Base-by-base conservation (phyloP, 139 green algal genomes). In the Chlamydomonas sphaeroides region DNA sequence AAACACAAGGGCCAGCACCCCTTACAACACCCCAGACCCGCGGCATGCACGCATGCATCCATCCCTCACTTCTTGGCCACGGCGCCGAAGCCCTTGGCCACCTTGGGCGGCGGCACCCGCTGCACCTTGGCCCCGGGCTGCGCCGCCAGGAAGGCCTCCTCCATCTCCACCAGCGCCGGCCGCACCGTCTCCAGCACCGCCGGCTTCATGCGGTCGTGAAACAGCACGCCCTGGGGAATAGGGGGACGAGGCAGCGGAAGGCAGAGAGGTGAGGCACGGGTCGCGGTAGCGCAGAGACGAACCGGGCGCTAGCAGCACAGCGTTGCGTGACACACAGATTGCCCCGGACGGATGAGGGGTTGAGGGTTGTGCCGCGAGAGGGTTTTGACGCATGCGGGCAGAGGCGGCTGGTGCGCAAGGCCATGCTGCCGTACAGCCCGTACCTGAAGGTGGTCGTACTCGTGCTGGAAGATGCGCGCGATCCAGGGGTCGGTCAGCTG, bases 401-500 rank as follows among this genome's bases (percentile, higher is more conserved):
- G n/a, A n/a, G n/a, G n/a, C n/a, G n/a, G n/a, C n/a, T n/a, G n/a
- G n/a, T n/a, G n/a, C n/a, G n/a, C 32, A 36, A 36, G 63, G 53
- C 8, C 66, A 48, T n/a, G 35, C 35, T 14, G 4, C 3, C 25
- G 23, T n/a, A 30, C 78, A 7, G 41, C 53, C n/a, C 83, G 14
- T 51, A 92, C 94, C 91, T 99, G 92, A 42, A 99, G 84, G 82
- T 99, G 97, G 89, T 99, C 97, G 66, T 95, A 99, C 87, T 99
- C 97, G 85, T 99, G 97, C 87, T 99, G 97, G 87, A 99, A 99
- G 39, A 99, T 97, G 28, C 97, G 88, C 7, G 97, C 94, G 32
- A 92, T 75, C 69, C 91, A 99, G 17, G 49, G 53, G 38, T 68
- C 72, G 14, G 61, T 82, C 15, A 90, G 72, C 38, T 88, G 91